A percentile compares a stretch with the other conserved stretches of the same genome.
phyloP scores from a whole-genome alignment of 2,329 filamentous ascomycete species.

The Fusarium nanum region DNA sequence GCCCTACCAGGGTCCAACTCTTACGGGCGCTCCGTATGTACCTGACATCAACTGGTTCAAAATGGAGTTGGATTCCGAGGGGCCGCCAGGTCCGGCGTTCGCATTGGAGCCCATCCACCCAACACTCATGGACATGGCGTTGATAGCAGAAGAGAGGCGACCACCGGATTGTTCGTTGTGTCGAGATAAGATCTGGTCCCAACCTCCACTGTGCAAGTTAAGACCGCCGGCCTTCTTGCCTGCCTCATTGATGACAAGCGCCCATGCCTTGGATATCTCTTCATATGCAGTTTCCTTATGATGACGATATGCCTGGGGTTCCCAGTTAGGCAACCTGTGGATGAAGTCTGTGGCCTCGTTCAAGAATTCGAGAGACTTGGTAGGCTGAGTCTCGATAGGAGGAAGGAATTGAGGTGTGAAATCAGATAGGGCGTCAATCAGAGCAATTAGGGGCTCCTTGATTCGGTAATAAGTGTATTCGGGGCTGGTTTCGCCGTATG shows the following conservation, averaged over 20 bases:
- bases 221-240: conserved; percentile 93
- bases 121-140: conserved; percentile 78
- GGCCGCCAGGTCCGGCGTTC: conserved; percentile 37
- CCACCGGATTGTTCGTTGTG: conserved; percentile 90
- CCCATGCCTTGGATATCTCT: conserved; percentile 94
- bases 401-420: conserved; percentile 97
- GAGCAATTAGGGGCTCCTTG: conserved; percentile 79
- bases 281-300: conserved; percentile 97
- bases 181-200: conserved; percentile 87
- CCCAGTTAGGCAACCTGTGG: conserved; percentile 90
- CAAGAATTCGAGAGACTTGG: conserved; percentile 85
- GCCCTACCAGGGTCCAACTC: conserved; percentile 70
- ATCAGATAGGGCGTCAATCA: conserved; percentile 90
- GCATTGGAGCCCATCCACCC: conserved; percentile 76
- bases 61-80: conserved; percentile 66
- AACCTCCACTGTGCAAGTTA: conserved; percentile 86
- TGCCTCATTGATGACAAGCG: conserved; percentile 88
- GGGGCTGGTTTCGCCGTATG: conserved; percentile 84
- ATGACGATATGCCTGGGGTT: conserved; percentile 86
- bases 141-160: conserved; percentile 81
- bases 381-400: conserved; percentile 86
- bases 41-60: conserved; percentile 72
- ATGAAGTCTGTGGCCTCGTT: conserved; percentile 92
- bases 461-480: conserved; percentile 97
- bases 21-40: conserved; percentile 68